Percentiles rank a stretch among this genome's conserved stretches.
These are phyloP conservation scores for Penicillium taxi DNA, from an alignment of 495 filamentous ascomycete species.

Conservation along the genomic window DNA sequence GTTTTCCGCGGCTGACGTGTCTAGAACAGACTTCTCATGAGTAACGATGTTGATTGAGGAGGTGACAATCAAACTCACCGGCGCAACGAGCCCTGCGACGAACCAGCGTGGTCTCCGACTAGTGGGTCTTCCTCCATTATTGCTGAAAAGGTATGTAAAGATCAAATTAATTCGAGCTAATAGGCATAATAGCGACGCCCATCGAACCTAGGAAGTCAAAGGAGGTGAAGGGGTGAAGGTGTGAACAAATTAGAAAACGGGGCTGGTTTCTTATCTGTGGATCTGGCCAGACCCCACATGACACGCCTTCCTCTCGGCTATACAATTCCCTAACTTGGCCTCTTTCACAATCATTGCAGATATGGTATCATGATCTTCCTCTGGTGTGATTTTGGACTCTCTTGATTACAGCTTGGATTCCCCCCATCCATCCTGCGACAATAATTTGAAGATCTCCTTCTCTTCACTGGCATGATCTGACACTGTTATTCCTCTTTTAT, in stretches of 20 bases:
- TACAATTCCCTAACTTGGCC: too few relatives aligned
- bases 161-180: conserved; percentile 2
- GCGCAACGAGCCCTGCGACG: conserved; percentile 20
- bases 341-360: not conserved
- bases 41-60: conserved; percentile 8
- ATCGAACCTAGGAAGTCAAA: conserved; percentile 10
- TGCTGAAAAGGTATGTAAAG: conserved; percentile 4
- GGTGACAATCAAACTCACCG: conserved; percentile 19
- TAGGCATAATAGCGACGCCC: conserved; percentile 22
- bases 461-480: conserved; percentile 31
- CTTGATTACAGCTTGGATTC: conserved; percentile 13
- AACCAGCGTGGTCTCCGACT: conserved; percentile 19
- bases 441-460: conserved; percentile 39
- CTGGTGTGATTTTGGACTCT: conserved; percentile 6
- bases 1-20: conserved; percentile 40
- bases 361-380: conserved; percentile 8
- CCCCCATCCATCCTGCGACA: conserved; percentile 40
- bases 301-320: conserved; percentile 9
- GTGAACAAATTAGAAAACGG: conserved; percentile 6
- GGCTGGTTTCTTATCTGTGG: conserved; percentile 17
- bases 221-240: conserved; percentile 1
- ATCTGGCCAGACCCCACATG: conserved; percentile 10
- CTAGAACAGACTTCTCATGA: conserved; percentile 18
- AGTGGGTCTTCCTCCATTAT: conserved; percentile 32
- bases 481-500: conserved; percentile 39